Base-by-base conservation (phyloP, 202 grass and related monocot genomes). In the Setaria italica region DNA sequence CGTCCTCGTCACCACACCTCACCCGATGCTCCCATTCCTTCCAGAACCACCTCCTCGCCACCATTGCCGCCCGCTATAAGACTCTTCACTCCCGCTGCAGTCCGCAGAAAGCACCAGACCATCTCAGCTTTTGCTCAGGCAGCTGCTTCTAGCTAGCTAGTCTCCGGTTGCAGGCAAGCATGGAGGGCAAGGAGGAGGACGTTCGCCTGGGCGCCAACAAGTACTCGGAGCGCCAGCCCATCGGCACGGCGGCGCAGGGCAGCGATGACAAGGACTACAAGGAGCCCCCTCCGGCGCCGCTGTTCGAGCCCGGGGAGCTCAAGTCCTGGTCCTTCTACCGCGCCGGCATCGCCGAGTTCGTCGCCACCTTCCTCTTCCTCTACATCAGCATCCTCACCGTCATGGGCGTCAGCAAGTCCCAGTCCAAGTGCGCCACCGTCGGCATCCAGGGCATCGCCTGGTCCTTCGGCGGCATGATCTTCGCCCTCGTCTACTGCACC, bases 251-350 rank as follows among this genome's bases (percentile, higher is more conserved):
- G 48, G 95, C 95, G 17, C 95, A 97, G 91, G 90, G 91, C 45
- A 35, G 66, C 30, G 85, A 94, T 6, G 92, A 94, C 81, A 97
- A 97, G 86, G 95, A 97, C 91, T 97, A 97, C 92, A 97, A 95
- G 92, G 95, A 97, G 78, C 89, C 82, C 6, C 95, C 95, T 5
- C 90, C 90, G 17, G 95, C 95, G 19, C 92, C 95, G 16, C 67
- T 97, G 14, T 97, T 97, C 54, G 95, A 97, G 89, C 95, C 92
- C 11, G 95, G 92, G 39, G 95, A 97, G 89, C 89, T 97, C 87
- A 91, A 87, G 86, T 97, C 95, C 9, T 97, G 95, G 95, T 97
- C 95, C 16, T 97, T 97, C 87, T 97, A 97, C 92, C 92, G 95
- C 83, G 95, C 95, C 5, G 95, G 95, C 53, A 97, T 97, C 74